phyloP scores from a whole-genome alignment of 768 basidiomycete genomes.

The Hemileccinum impolitum region DNA sequence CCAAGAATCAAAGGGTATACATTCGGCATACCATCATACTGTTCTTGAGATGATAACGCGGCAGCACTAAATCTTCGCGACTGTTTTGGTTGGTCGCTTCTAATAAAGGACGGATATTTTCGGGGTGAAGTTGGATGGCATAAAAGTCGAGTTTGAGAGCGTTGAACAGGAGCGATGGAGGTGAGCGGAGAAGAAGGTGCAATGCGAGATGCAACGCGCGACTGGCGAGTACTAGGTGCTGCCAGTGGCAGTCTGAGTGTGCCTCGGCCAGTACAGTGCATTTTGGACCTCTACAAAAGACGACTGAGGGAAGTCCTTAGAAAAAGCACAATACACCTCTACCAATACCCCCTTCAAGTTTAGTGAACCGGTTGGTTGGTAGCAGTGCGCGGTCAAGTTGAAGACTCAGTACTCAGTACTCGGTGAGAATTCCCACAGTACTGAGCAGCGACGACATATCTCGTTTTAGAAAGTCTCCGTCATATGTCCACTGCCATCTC shows the following conservation, averaged over 20 bases:
- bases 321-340: too few species aligned
- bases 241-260: background rate
- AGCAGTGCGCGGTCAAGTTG: too few species aligned
- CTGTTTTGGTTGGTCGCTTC: background rate
- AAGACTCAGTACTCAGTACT: too few species aligned
- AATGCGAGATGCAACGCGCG: background rate
- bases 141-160: background rate
- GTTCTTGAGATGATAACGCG: background rate
- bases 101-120: background rate
- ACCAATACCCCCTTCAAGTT: too few species aligned
- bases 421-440: conserved; percentile 11
- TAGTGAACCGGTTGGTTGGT: too few species aligned
- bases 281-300: background rate
- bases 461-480: conserved; percentile 17
- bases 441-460: conserved; percentile 19
- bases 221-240: too few species aligned
- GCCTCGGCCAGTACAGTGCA: conserved; percentile 1
- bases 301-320: too few species aligned
- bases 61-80: conserved; percentile 1
- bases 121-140: background rate
- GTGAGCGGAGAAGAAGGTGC: background rate
- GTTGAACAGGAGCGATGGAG: background rate
- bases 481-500: background rate
- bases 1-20: conserved; percentile 17
- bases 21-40: conserved; percentile 24